Evolutionary conservation across 345 rosid species (phyloP), one percentile per base, ranked within the genome.

Genomic region (Clarkia xantiana): DNA sequence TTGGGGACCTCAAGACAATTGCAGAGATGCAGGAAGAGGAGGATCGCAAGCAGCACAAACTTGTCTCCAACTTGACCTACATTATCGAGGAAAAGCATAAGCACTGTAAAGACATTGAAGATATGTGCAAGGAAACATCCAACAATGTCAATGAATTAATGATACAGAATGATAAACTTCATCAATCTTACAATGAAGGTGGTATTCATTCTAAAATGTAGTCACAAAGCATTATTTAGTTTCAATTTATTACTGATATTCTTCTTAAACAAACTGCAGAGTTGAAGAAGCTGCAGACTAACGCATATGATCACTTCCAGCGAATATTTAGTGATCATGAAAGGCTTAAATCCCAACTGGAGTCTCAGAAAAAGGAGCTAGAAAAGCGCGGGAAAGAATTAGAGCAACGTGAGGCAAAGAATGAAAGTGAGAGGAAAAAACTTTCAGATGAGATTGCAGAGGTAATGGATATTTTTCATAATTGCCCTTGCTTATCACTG

Each of bases 181-280:
- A 75, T 67, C 87, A 70, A 57, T 64, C 68, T 22, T 86, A 86
- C 66, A 80, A 70, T 61, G 94, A 81, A 78, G 99, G 95, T 91
- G 40, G 9, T 62, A 14, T 10, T 20, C 6, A 18, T 19, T 47
- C 36, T 20, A 20, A 12, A 47, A 34, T 12, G 6, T 47, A 10
- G 36, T 47, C 3, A 12, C 14, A 43, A 16, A 8, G 39, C 9
- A n/a, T 48, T n/a, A 4, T 11, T 48, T 48, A 39, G 17, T 11
- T 2, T 14, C 6, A 1, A 13, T 14, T 34, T 10, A 19, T 14
- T 48, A 15, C 23, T 2, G 22, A 13, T 49, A 25, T 58, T 9
- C 52, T 10, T 73, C 54, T 61, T 14, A 16, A 29, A 45, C 12
- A 14, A 29, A 56, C 61, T 54, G 49, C 75, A 91, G 96, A 91